A percentile compares a stretch with the other conserved stretches of the same genome.
These are phyloP conservation scores for Jackrogersella minutella DNA, from an alignment of 495 filamentous ascomycete genomes.

Conservation along the genomic window DNA sequence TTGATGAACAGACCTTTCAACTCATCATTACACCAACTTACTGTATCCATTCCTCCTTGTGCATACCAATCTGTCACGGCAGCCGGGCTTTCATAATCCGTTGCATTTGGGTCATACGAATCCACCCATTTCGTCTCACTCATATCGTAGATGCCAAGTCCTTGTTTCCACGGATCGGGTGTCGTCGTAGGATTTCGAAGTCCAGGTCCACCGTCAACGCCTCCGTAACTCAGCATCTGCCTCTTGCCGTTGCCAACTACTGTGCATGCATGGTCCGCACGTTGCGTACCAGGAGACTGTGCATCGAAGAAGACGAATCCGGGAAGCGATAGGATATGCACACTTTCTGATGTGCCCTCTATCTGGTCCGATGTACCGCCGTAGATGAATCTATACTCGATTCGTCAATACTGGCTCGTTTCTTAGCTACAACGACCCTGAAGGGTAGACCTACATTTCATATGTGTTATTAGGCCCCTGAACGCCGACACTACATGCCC, in stretches of 20 bases:
- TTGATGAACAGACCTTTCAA: constrained; percentile 41
- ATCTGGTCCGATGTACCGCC: constrained; percentile 40
- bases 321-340: constrained; percentile 55
- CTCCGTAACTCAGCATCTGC: constrained; percentile 52
- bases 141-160: constrained; percentile 54
- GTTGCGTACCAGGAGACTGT: constrained; percentile 30
- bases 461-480: constrained; percentile 47
- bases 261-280: constrained; percentile 45
- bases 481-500: constrained; percentile 44
- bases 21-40: constrained; percentile 39
- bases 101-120: constrained; percentile 49
- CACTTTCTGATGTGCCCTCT: constrained; percentile 34
- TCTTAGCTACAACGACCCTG: not conserved
- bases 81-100: constrained; percentile 44
- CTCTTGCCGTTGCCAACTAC: constrained; percentile 49
- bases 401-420: not conserved
- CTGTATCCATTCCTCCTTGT: constrained; percentile 38
- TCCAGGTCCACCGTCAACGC: constrained; percentile 37
- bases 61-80: constrained; percentile 46
- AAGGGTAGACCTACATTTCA: constrained; percentile 36
- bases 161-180: constrained; percentile 51
- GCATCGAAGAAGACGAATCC: constrained; percentile 56
- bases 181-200: constrained; percentile 34
- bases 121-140: constrained; percentile 49
- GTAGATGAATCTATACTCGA: constrained; percentile 46